Base-by-base conservation (phyloP, 805 yeast species). In the Candida andamanensis region DNA sequence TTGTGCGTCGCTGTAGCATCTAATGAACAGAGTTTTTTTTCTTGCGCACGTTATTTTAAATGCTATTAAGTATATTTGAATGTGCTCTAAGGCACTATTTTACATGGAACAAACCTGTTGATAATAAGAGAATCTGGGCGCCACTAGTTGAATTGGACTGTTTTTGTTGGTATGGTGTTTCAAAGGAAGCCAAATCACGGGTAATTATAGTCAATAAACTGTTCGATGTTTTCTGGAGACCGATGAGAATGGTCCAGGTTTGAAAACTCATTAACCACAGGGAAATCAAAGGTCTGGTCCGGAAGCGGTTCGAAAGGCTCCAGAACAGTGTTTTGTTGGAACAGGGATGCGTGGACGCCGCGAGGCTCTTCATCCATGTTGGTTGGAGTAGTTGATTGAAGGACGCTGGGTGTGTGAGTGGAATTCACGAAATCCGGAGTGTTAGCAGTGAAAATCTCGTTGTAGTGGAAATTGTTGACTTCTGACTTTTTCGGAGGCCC, bases 201-300 rank as follows among this genome's bases (percentile, higher is more conserved):
- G 15, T 26, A 48, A 34, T 47, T 42, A 38, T 50, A 56, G 36
- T 56, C 60, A 14, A 46, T 47, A 31, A 47, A 46, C 19, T 41
- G 40, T 22, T 50, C 54, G 15, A 46, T 37, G 16, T 40, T 46
- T 12, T 40, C 32, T 5, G 44, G 44, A 12, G 44, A 37, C 17
- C 37, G 36, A 25, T 37, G 34, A 5, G 41, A 39, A 17, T 40
- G 41, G 20, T 39, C 43, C 42, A 34, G 42, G 9, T 36, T 41
- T 6, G 39, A 36, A 26, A 39, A 42, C 26, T 37, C 42, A 26
- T 36, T 30, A 15, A 39, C 43, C 12, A 42, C 40, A 5, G 41
- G 43, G 26, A 42, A 42, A 14, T 39, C 43, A 32, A 42, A 42
- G 12, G 32, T 15, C 17, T 40, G 37, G 10, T 40, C 41, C 6